Evolutionary conservation across 2,329 filamentous ascomycete species (phyloP).

Genomic region (Talaromyces sp.): DNA sequence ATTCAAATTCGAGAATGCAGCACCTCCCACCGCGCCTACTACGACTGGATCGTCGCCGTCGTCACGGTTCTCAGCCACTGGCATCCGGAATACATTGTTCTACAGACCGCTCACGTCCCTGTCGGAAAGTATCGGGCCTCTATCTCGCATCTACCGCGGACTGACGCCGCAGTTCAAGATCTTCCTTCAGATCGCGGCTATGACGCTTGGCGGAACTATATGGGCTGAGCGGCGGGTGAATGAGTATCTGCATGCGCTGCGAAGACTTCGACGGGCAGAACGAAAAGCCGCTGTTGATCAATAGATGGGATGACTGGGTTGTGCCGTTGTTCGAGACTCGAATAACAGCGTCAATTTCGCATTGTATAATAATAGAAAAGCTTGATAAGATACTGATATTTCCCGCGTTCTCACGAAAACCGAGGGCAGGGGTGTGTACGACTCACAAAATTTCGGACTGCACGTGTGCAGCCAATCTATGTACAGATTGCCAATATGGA

Average conservation of each 20-base stretch:
- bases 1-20: conserved; percentile 37
- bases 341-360: too few relatives aligned
- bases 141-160: conserved; percentile 44
- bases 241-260: conserved; percentile 45
- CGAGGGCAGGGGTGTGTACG: background rate
- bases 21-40: conserved; percentile 25
- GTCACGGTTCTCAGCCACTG: conserved; percentile 29
- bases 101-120: conserved; percentile 47
- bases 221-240: conserved; percentile 48
- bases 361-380: background rate
- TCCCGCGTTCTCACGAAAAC: background rate
- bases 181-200: conserved; percentile 46
- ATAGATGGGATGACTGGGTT: background rate
- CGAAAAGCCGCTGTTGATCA: conserved; percentile 18
- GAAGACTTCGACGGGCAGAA: conserved; percentile 42
- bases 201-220: conserved; percentile 49
- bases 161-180: conserved; percentile 51
- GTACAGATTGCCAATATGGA: background rate
- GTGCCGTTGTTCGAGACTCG: too few relatives aligned
- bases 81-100: conserved; percentile 32
- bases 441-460: background rate
- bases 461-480: background rate
- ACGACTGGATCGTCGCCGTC: conserved; percentile 15
- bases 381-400: background rate
- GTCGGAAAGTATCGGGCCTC: conserved; percentile 46